Conservation (phyloP, 768 basidiomycete genomes). For the Suillus luteus region DNA sequence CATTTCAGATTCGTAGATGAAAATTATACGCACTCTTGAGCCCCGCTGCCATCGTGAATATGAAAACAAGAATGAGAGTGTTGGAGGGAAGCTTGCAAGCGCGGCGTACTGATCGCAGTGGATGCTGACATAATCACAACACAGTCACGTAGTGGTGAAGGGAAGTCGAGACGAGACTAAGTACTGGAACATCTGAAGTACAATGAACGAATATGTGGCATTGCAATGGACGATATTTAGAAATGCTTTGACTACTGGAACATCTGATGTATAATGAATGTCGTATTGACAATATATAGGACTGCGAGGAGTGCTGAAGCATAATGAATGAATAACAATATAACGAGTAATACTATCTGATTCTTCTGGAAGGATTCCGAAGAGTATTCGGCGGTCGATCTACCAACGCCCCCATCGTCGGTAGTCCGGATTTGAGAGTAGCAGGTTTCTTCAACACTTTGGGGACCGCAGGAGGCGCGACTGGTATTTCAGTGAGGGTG, state of each 20-base stretch:
- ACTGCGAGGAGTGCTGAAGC: background rate
- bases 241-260: background rate
- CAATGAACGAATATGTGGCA: background rate
- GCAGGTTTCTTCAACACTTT: slow-evolving; percentile 25
- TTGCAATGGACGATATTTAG: background rate
- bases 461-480: slow-evolving; percentile 15
- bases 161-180: background rate
- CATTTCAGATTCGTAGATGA: slow-evolving; percentile 7
- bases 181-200: background rate
- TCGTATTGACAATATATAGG: slow-evolving; percentile 1
- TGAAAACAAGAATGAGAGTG: background rate
- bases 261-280: background rate
- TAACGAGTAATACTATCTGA: slow-evolving; percentile 20
- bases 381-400: slow-evolving; percentile 38
- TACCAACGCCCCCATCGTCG: slow-evolving; percentile 29
- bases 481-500: slow-evolving; percentile 22
- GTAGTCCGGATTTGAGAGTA: slow-evolving; percentile 24
- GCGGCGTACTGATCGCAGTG: background rate
- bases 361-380: slow-evolving; percentile 34
- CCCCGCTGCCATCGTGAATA: slow-evolving; percentile 58
- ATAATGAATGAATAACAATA: slow-evolving; percentile 10
- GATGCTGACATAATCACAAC: slow-evolving; percentile 2
- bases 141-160: background rate
- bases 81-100: background rate
- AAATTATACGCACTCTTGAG: slow-evolving; percentile 56